These are phyloP conservation scores for Hebeloma cylindrosporum DNA, from an alignment of 768 basidiomycete genomes.

Conservation along the genomic window DNA sequence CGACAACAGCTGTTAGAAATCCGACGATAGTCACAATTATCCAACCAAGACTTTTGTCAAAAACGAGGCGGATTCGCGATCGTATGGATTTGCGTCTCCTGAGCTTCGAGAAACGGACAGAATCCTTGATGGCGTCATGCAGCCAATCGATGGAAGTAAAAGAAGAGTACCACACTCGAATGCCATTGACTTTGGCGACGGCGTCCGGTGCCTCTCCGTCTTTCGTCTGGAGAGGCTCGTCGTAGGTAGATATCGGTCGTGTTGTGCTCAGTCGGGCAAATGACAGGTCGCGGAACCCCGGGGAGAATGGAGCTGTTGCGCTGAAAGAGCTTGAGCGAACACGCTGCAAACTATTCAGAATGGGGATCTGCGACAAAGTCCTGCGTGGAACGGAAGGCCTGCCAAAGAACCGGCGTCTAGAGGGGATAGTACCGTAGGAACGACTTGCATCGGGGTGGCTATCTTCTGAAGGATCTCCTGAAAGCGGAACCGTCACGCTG, in stretches of 20 bases:
- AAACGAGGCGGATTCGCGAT: slow-evolving; percentile 56
- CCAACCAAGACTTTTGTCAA: slow-evolving; percentile 87
- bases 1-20: slow-evolving; percentile 79
- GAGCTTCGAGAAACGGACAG: slow-evolving; percentile 73
- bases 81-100: slow-evolving; percentile 66
- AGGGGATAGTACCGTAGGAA: slow-evolving; percentile 60
- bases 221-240: slow-evolving; percentile 44
- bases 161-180: slow-evolving; percentile 88
- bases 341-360: slow-evolving; percentile 30
- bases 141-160: slow-evolving; percentile 95
- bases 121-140: slow-evolving; percentile 95
- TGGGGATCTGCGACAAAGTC: slow-evolving; percentile 37
- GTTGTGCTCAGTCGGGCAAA: slow-evolving; percentile 38
- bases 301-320: slow-evolving; percentile 36
- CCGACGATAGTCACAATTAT: slow-evolving; percentile 88
- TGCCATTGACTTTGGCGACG: slow-evolving; percentile 77
- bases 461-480: slow-evolving; percentile 16
- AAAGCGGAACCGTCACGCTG: slow-evolving; percentile 12
- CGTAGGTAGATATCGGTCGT: slow-evolving; percentile 75
- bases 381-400: slow-evolving; percentile 35
- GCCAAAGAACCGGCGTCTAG: slow-evolving; percentile 27
- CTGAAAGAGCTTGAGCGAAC: slow-evolving; percentile 32
- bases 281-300: slow-evolving; percentile 39
- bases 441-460: slow-evolving; percentile 17
- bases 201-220: slow-evolving; percentile 44